Base-by-base conservation (phyloP, 306 rosid genomes). In the Quercus glauca region DNA sequence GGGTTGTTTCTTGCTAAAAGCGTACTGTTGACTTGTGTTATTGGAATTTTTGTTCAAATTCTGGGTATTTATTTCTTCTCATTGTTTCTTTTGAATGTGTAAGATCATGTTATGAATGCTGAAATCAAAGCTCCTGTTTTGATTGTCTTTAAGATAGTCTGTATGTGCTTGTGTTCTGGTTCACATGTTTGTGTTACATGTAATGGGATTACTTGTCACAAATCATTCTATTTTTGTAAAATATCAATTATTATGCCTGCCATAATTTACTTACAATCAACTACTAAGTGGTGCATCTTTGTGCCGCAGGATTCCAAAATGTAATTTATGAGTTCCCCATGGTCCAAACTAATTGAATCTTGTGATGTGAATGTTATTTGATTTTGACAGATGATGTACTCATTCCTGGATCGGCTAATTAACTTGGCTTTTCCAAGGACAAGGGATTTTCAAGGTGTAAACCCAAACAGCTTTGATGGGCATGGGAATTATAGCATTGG, bases 391-490 rank as follows among this genome's bases (percentile, higher is more conserved):
- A 67, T 89, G 71, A 95, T 95, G 98, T 89, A 80, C 81, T 84
- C 96, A 10, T 95, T 95, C 87, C 85, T 95, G 9, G 98, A 95
- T 81, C 94, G 98, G 15, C 86, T 92, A 13, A 79, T 95, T 78
- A 95, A 95, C 91, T 87, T 95, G 85, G 94, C 90, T 69, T 86
- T 95, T 88, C 98, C 99, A 11, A 89, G 99, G 82, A 87, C 98
- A 59, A 89, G 99, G 86, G 99, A 95, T 88, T 95, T 95, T 79
- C 99, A 95, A 81, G 99, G 99, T 49, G 29, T 95, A 77, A 90
- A 90, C 80, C 13, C 91, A 18, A 90, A 81, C 78, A 93, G 99
- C 82, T 95, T 91, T 67, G 99, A 95, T 55, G 99, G 98, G 37
- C 83, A 93, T 25, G 99, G 99, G 25, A 95, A 95, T 68, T 91